A percentile compares a stretch with the other conserved stretches of the same genome.
These are phyloP conservation scores for Rubia balearica DNA, from an alignment of 305 asterid species.

Conservation along the genomic window DNA sequence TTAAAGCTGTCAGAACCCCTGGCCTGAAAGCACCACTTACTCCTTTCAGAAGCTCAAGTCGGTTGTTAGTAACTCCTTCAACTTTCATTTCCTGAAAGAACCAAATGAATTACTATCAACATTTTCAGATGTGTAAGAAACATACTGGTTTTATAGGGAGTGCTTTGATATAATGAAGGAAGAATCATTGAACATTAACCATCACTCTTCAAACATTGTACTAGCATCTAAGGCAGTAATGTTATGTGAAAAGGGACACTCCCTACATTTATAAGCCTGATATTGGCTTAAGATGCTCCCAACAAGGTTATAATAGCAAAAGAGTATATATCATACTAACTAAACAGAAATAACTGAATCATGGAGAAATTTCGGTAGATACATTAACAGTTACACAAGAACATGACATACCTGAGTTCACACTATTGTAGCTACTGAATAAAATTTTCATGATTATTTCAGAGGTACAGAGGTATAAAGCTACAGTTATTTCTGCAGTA, in stretches of 20 bases:
- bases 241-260: not conserved
- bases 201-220: not conserved
- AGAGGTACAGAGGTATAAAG: not conserved
- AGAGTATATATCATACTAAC: not conserved
- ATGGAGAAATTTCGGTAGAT: not conserved
- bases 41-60: slow-evolving; percentile 51
- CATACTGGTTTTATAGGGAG: not conserved
- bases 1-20: slow-evolving; percentile 69
- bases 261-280: not conserved
- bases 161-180: not conserved
- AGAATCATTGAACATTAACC: not conserved
- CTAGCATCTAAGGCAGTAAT: not conserved
- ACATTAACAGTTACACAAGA: not conserved
- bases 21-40: slow-evolving; percentile 79
- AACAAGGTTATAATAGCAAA: not conserved
- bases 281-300: not conserved
- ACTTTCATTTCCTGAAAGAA: slow-evolving; percentile 51
- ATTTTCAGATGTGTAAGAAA: not conserved
- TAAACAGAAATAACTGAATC: not conserved
- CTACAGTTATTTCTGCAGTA: not conserved
- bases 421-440: not conserved
- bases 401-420: not conserved
- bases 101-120: not conserved
- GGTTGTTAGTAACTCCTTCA: slow-evolving; percentile 44
- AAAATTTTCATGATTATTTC: not conserved